Base-by-base conservation (phyloP, 225 moss, liverwort and hornwort genomes). In the Lunularia cruciata region DNA sequence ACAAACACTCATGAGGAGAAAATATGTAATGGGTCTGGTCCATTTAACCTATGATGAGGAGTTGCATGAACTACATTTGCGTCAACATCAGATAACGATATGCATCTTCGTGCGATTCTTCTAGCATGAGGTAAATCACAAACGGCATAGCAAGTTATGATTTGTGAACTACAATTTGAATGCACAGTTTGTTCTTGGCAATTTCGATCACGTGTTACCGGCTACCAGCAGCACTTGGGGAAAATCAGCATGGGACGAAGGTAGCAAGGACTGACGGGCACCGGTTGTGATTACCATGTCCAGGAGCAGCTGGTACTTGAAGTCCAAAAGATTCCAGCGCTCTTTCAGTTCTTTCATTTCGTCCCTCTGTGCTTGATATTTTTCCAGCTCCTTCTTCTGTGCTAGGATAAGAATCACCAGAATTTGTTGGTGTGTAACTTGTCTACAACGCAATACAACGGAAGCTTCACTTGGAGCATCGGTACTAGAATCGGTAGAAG, bases 331-430 rank as follows among this genome's bases (percentile, higher is more conserved):
- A 77, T 92, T 90, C 96, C 96, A 92, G 30, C 82, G 58, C 71
- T 96, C 92, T 80, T 89, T 90, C 26, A 92, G 72, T 45, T 86
- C 85, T 82, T 92, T 89, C 74, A 90, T 92, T 76, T 95, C 95
- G 71, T 88, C 88, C 51, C 78, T 86, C 77, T 92, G 95, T 52
- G 67, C 60, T 68, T 78, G 73, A 65, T 85, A 89, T 47, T 55
- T 87, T 27, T 95, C 95, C 25, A 89, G 64, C 42, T 95, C 88
- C 59, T 87, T 92, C 46, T 76, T 90, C 95, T 95, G 81, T 35
- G 48, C 56, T 60, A 39, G 48, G 63, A 63, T 16, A 6, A 13
- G 13, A 0, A 13, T 63, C 13, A 45, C 26, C 18, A 18, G n/a
- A 19, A 8, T 37, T 38, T 37, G 3, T 35, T 8, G 35, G 28